Evolutionary conservation across 2,329 filamentous ascomycete species (phyloP).

Genomic region (Gyromitra esculenta): DNA sequence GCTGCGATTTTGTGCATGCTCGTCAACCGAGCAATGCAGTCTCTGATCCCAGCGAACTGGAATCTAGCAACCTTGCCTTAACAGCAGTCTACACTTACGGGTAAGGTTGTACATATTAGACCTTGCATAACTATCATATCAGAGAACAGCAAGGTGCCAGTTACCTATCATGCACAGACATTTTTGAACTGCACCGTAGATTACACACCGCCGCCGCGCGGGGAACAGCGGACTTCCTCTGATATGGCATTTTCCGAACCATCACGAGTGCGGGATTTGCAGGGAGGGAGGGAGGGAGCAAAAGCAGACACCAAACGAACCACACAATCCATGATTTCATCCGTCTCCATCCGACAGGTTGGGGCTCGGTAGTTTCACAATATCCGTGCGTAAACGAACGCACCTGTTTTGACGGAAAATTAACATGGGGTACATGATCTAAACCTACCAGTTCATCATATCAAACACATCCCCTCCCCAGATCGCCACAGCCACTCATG

Average conservation of each 20-base stretch:
- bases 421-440: conserved; percentile 30
- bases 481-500: conserved; percentile 37
- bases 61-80: conserved; percentile 30
- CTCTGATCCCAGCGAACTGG: conserved; percentile 40
- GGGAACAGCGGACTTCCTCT: conserved; percentile 16
- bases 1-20: conserved; percentile 46
- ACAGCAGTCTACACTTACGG: conserved; percentile 10
- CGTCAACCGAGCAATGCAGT: conserved; percentile 45
- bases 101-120: conserved; percentile 23
- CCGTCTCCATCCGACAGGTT: conserved; percentile 49
- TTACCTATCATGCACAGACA: conserved; percentile 39
- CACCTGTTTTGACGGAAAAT: conserved; percentile 12
- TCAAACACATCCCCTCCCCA: conserved; percentile 10
- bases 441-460: conserved; percentile 37
- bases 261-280: conserved; percentile 48
- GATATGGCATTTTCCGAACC: conserved; percentile 48
- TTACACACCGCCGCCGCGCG: conserved; percentile 33
- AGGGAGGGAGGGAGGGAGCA: conserved; percentile 2
- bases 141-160: conserved; percentile 18
- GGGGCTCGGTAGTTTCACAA: conserved; percentile 48
- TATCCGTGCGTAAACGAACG: conserved; percentile 39
- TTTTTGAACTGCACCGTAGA: conserved; percentile 20
- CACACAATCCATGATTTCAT: conserved; percentile 35
- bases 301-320: conserved; percentile 27
- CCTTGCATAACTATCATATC: conserved; percentile 41